Evolutionary conservation across 2,329 filamentous ascomycete species (phyloP), one percentile per base, ranked within the genome.

Genomic region (Magnaporthiopsis poae): DNA sequence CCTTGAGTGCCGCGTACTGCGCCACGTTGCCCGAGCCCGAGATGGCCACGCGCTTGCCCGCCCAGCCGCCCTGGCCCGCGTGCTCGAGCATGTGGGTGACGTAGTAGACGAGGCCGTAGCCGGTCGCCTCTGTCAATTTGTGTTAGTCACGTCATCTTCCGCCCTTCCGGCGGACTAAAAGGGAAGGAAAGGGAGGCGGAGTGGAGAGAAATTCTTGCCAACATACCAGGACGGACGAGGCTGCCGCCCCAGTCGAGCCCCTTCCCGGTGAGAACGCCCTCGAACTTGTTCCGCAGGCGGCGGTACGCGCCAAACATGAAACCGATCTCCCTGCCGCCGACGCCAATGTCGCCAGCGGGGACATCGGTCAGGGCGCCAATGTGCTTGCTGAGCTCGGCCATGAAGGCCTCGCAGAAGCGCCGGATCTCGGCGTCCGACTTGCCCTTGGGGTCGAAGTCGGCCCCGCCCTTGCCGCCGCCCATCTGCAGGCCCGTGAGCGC

Each of bases 381-480:
- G 86, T 98, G 93, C 82, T 91, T 92, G 83, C 86, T 90, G 69
- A 99, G 87, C 84, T 97, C 91, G 73, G 88, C 88, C 95, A 98
- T 98, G 85, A 98, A 99, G 68, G 92, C 82, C 71, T 90, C 88
- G 83, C 94, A 98, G 86, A 99, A 98, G 77, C 91, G 91, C 76
- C 95, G 91, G 82, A 98, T 98, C 86, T 98, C 95, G 78, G 88
- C 90, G 81, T 99, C 93, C 66, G 89, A 90, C 87, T 97, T 98
- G 83, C 92, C 93, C 87, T 98, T 99, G 79, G 95, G 95, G 81
- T 98, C 92, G 79, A 99, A 98, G 84, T 98, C 95, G 78, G 94
- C 89, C 75, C 95, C 95, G 81, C 95, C 95, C 84, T 98, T 98
- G 76, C 90, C 95, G 82, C 95, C 95, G 71, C 95, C 95, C 88